These are phyloP conservation scores for Alternaria sp. DNA, from an alignment of 2,329 filamentous ascomycete genomes.

Conservation along the genomic window DNA sequence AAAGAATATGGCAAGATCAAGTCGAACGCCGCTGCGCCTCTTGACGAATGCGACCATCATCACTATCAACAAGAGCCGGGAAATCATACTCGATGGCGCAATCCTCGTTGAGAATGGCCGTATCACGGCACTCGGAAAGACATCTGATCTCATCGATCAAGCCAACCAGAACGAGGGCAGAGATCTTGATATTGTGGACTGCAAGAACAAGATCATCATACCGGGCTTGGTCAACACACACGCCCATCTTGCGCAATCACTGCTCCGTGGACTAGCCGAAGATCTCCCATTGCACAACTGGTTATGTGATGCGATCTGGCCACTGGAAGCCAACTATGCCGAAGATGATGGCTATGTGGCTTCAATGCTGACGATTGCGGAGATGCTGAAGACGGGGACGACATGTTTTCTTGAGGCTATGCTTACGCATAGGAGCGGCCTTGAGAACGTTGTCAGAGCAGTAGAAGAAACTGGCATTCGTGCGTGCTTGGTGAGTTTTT, in stretches of 20 bases:
- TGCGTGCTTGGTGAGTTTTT: constrained; percentile 27
- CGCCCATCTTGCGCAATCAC: constrained; percentile 45
- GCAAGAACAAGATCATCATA: constrained; percentile 41
- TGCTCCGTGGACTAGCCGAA: constrained; percentile 42
- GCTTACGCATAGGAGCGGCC: constrained; percentile 42
- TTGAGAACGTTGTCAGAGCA: constrained; percentile 33
- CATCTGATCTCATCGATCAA: constrained; percentile 31
- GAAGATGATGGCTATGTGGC: constrained; percentile 45
- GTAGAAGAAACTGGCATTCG: constrained; percentile 44
- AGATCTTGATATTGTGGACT: constrained; percentile 29
- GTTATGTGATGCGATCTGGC: constrained; percentile 47
- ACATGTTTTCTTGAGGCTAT: constrained; percentile 49
- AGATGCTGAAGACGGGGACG: constrained; percentile 49
- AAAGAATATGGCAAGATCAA: neutral
- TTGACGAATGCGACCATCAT: constrained; percentile 60
- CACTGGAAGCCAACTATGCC: constrained; percentile 44
- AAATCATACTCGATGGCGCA: constrained; percentile 57
- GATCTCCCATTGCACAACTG: constrained; percentile 30
- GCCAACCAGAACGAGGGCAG: neutral
- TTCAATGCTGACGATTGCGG: constrained; percentile 41
- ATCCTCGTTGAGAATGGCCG: constrained; percentile 50
- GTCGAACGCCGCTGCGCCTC: constrained; percentile 28
- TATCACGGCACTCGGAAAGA: constrained; percentile 55
- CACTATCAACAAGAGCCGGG: constrained; percentile 55
- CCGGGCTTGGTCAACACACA: constrained; percentile 48